Evolutionary conservation across 164 flowering plant genomes (phyloP).

Genomic region (Macadamia integrifolia): DNA sequence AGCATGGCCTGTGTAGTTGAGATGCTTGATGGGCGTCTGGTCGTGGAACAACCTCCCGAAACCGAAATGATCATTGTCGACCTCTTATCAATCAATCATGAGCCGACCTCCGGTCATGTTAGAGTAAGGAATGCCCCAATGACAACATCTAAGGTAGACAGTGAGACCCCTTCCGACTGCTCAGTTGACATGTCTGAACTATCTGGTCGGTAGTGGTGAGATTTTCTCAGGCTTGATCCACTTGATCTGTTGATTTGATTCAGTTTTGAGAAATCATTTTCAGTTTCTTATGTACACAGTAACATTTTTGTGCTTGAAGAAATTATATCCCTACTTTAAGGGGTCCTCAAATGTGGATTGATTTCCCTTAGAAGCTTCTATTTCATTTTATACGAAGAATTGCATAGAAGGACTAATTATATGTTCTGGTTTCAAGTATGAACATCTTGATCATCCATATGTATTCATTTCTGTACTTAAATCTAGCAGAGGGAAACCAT

Average conservation of each 20-base stretch:
- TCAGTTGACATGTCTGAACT: conserved; percentile 24
- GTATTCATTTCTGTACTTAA: too few species aligned
- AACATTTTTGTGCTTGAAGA: too few species aligned
- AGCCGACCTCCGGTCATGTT: background rate
- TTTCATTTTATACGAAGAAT: too few species aligned
- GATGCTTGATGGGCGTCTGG: conserved; percentile 65
- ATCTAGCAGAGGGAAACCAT: background rate
- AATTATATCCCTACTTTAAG: too few species aligned
- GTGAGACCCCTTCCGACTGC: conserved; percentile 9
- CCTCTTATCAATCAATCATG: conserved; percentile 39
- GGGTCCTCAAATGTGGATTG: too few species aligned
- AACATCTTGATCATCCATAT: too few species aligned
- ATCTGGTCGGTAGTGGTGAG: conserved; percentile 29
- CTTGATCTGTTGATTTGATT: too few species aligned
- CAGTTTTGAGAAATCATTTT: too few species aligned
- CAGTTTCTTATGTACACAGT: too few species aligned
- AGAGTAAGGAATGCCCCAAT: background rate
- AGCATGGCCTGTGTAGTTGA: conserved; percentile 67
- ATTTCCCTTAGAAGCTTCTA: too few species aligned
- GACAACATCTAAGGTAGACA: background rate
- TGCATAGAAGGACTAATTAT: too few species aligned
- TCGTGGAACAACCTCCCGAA: conserved; percentile 62
- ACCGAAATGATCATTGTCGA: conserved; percentile 64
- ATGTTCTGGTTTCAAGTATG: too few species aligned
- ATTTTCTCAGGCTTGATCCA: background rate